Base-by-base conservation (phyloP, 1,284 basidiomycete genomes). In the Rhodotorula sp. region DNA sequence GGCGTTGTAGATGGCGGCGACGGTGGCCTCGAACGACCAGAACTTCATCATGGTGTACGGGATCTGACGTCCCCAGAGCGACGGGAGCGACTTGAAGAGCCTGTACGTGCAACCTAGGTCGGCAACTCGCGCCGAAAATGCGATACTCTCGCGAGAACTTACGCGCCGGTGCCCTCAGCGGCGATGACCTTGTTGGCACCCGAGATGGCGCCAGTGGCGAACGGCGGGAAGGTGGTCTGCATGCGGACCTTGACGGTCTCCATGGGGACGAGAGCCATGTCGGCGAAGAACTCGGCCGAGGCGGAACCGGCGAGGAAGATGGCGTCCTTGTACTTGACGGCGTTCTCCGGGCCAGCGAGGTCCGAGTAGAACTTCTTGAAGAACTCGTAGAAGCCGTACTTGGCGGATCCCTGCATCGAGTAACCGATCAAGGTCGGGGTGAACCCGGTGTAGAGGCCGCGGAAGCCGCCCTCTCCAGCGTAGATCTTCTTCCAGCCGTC, bases 161-260 rank as follows among this genome's bases (percentile, higher is more conserved):
- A 70, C 66, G 75, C 78, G 59, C 77, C 79, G 64, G 76, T 71
- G 56, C 79, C 79, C 42, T 79, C 78, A 30, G 66, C 51, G 60
- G 78, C 78, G 53, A 75, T 68, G 66, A 79, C 73, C 68, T 78
- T 78, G 49, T 73, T 64, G 64, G 78, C 54, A 57, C 76, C 79
- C 48, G 71, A 67, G 54, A 68, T 61, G 66, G 75, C 75, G 49
- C 75, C 74, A 18, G 60, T 66, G 60, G 78, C 79, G 64, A 78
- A 79, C 49, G 78, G 78, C 63, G 79, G 78, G 72, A 79, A 78
- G 44, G 78, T 78, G 66, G 79, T 79, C 70, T 79, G 79, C 72
- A 79, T 79, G 75, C 79, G 76, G 66, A 79, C 79, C 75, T 79
- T 79, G 75, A 79, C 77, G 51, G 79, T 78, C 69, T 79, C 79